Evolutionary conservation across 1,284 basidiomycete genomes (phyloP).

Genomic region (Moesziomyces sp.): DNA sequence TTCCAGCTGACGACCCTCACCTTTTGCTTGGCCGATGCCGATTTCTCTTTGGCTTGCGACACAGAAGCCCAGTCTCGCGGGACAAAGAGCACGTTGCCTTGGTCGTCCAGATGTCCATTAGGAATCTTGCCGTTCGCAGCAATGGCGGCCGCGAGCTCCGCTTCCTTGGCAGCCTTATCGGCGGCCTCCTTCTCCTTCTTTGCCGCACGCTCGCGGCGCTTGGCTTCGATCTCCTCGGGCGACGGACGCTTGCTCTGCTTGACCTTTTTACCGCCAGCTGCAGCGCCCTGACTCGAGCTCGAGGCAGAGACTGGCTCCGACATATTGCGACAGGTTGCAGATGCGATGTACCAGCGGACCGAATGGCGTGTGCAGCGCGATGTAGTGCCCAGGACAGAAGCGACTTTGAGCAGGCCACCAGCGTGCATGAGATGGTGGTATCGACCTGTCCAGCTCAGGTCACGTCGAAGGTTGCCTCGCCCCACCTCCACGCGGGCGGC

Average conservation of each 20-base stretch:
- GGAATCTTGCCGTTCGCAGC: constrained; percentile 47
- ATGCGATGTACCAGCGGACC: background rate
- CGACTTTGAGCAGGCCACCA: background rate
- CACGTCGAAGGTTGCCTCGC: too few relatives aligned
- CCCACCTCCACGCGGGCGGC: background rate
- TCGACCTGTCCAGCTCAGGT: background rate
- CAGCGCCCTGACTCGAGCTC: background rate
- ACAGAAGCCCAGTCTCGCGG: constrained; percentile 47
- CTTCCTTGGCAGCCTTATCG: constrained; percentile 43
- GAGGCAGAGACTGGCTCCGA: constrained; percentile 13
- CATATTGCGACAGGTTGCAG: constrained; percentile 8
- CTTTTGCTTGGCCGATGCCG: constrained; percentile 6
- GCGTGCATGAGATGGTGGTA: constrained; percentile 6
- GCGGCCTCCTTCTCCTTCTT: constrained; percentile 52
- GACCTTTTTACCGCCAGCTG: constrained; percentile 18
- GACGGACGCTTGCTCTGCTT: constrained; percentile 37
- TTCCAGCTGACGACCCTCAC: constrained; percentile 58
- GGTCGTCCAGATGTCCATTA: constrained; percentile 38
- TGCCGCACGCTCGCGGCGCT: constrained; percentile 34
- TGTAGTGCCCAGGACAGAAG: background rate
- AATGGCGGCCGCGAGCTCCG: constrained; percentile 40
- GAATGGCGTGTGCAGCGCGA: background rate
- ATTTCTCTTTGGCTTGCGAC: background rate
- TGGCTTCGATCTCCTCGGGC: constrained; percentile 48
- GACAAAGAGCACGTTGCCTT: constrained; percentile 38